A percentile compares a stretch with the other conserved stretches of the same genome.
phyloP scores from a whole-genome alignment of 1,284 basidiomycete genomes.

The Sutorius eximius region DNA sequence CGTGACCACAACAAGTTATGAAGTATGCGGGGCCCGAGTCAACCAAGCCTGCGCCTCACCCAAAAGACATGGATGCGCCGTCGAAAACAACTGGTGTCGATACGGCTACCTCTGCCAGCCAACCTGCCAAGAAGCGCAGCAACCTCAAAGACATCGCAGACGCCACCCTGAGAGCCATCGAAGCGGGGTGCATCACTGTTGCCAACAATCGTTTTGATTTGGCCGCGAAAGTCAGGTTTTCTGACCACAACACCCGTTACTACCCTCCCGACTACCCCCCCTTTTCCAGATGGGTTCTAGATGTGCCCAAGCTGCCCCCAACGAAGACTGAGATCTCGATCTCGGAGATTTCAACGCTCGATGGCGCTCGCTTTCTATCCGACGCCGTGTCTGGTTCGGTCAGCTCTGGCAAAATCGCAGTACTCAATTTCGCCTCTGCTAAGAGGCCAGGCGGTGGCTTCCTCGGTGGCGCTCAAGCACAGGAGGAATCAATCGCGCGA shows the following conservation, averaged over 20 bases:
- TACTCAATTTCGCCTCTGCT: slow-evolving; percentile 72
- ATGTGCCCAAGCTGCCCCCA: slow-evolving; percentile 9
- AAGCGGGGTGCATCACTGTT: slow-evolving; percentile 28
- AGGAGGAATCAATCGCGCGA: slow-evolving; percentile 73
- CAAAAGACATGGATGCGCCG: not conserved
- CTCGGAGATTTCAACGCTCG: slow-evolving; percentile 54
- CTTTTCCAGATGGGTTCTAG: slow-evolving; percentile 39
- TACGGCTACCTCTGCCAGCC: not conserved
- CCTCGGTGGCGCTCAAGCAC: slow-evolving; percentile 60
- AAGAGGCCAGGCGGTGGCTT: slow-evolving; percentile 71
- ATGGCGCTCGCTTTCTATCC: slow-evolving; percentile 42
- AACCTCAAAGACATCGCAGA: slow-evolving; percentile 34
- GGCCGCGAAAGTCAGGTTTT: slow-evolving; percentile 31
- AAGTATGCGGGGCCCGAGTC: too few relatives aligned
- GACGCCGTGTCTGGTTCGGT: slow-evolving; percentile 20
- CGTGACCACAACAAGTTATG: not conserved
- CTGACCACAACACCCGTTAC: slow-evolving; percentile 42
- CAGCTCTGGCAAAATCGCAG: slow-evolving; percentile 44
- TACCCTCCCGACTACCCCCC: slow-evolving; percentile 41
- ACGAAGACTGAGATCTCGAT: slow-evolving; percentile 40
- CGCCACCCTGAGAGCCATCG: slow-evolving; percentile 31
- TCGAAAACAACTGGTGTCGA: not conserved
- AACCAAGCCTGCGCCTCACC: too few relatives aligned
- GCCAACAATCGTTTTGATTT: slow-evolving; percentile 33
- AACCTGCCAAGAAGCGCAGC: slow-evolving; percentile 9